phyloP scores from a whole-genome alignment of 2,329 filamentous ascomycete species.

The Sclerotinia glacialis region DNA sequence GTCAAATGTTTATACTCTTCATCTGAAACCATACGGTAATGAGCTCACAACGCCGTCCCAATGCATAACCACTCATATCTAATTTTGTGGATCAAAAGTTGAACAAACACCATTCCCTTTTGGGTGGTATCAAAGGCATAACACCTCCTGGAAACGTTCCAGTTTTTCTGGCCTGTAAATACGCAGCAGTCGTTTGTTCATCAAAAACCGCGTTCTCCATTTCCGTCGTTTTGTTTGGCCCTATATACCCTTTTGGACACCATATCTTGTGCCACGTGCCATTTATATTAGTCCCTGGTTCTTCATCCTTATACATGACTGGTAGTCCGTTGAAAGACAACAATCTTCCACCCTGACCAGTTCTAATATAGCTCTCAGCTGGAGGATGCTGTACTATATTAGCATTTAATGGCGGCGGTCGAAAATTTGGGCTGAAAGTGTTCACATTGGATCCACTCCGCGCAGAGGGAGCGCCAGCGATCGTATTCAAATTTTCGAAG shows the following conservation, averaged over 20 bases:
- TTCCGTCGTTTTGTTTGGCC: conserved; percentile 62
- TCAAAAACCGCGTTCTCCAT: conserved; percentile 56
- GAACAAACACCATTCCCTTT: conserved; percentile 71
- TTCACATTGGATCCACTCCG: not conserved
- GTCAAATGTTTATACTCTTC: not conserved
- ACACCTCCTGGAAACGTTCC: conserved; percentile 67
- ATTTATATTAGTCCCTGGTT: conserved; percentile 52
- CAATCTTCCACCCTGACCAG: conserved; percentile 42
- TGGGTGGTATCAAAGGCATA: conserved; percentile 76
- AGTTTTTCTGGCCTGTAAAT: conserved; percentile 60
- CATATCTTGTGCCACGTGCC: conserved; percentile 64
- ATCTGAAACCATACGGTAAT: not conserved
- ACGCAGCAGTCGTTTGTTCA: conserved; percentile 59
- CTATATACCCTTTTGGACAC: conserved; percentile 69
- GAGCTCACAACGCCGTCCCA: conserved; percentile 25
- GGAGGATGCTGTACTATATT: conserved; percentile 24
- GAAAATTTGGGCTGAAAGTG: conserved; percentile 20
- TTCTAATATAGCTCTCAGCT: conserved; percentile 30
- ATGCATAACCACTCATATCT: conserved; percentile 17
- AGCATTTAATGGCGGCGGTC: conserved; percentile 15
- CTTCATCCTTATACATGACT: conserved; percentile 55
- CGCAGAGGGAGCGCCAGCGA: not conserved
- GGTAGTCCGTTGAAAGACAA: conserved; percentile 61
- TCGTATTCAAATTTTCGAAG: not conserved
- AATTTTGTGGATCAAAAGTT: conserved; percentile 54